These are phyloP conservation scores for Biscutella auriculata DNA, from an alignment of 441 rosid species.

Conservation along the genomic window DNA sequence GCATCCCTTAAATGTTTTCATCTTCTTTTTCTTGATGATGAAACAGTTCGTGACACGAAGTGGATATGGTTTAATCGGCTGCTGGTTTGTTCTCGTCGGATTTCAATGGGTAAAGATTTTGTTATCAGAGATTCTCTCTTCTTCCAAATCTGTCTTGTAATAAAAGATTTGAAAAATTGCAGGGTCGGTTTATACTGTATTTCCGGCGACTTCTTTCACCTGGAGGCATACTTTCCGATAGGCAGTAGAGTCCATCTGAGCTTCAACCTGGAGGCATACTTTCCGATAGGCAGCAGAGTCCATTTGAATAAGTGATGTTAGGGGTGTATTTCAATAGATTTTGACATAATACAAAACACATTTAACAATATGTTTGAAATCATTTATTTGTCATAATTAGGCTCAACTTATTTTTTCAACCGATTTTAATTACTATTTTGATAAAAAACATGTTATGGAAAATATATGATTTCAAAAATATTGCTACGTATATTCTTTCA, in stretches of 20 bases:
- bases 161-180: neutral
- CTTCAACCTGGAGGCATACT: constrained; percentile 51
- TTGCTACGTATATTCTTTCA: no score
- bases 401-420: no score
- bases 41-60: constrained; percentile 37
- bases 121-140: neutral
- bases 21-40: constrained; percentile 2
- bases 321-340: no score
- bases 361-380: no score
- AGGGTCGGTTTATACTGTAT: constrained; percentile 59
- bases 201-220: constrained; percentile 63
- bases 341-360: no score
- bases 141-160: neutral
- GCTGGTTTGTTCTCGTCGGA: constrained; percentile 59
- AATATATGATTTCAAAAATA: no score
- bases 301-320: no score
- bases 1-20: neutral
- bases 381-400: no score
- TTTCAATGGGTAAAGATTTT: constrained; percentile 65
- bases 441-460: no score
- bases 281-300: constrained; percentile 7
- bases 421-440: no score
- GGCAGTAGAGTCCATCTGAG: neutral
- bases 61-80: constrained; percentile 49
- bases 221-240: constrained; percentile 33